Base-by-base conservation (phyloP, 2,329 filamentous ascomycete species). In the Stagonosporopsis vannaccii region DNA sequence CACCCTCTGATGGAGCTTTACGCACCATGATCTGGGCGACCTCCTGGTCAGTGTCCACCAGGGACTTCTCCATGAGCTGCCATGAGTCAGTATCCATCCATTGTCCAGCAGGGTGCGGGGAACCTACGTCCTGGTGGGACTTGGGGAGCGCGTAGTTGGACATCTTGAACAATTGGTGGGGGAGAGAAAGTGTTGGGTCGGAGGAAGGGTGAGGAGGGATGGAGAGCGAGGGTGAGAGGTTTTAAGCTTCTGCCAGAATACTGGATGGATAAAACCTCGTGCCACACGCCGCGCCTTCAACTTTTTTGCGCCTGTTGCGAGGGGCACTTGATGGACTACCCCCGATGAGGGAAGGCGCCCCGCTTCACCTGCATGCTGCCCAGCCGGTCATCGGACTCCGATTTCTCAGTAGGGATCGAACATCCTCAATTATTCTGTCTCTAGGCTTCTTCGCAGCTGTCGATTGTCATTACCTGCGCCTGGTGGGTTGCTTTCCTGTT, bases 11-110 rank as follows among this genome's bases (percentile, higher is more conserved):
- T 9, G 23, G 9, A 32, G 43, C 19, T 40, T 3, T 17, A n/a
- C 86, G 65, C 85, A 96, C 91, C 93, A 99, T 98, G 81, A 99
- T 97, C 82, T 90, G 84, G 66, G 92, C 92, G 74, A 99, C 91
- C 85, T 98, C 93, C 55, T 92, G 90, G 79, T 99, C 95, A 54
- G 90, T 89, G 71, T 97, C 91, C 72, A 94, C 82, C 72, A 99
- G 87, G 78, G 91, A 90, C 84, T 91, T 95, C 87, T 98, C 91
- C 83, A 99, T 91, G 87, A 98, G 88, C 92, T 97, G 71, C 70
- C 46, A 52, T 76, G 72, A 76, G 77, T 78, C 75, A 80, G 63
- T 64, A 65, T 58, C 35, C 26, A 37, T 35, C 45, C 26, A 56
- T 46, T 55, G 45, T 55, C 47, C 56, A 30, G 61, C 60, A 51